Evolutionary conservation across 495 filamentous ascomycete genomes (phyloP).

Genomic region (Daldinia decipiens): DNA sequence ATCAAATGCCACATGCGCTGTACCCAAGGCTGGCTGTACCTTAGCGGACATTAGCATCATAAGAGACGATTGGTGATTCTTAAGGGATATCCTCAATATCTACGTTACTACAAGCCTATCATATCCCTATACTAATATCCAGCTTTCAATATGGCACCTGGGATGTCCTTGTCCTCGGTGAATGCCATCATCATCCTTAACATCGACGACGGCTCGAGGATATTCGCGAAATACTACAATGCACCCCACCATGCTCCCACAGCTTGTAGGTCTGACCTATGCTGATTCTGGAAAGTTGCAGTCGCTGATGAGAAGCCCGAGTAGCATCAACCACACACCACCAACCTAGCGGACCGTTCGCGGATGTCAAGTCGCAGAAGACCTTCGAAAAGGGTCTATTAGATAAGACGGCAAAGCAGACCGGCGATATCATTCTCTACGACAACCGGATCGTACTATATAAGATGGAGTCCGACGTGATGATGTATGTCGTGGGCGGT

Average conservation of each 20-base stretch:
- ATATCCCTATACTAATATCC: slow-evolving; percentile 10
- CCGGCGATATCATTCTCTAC: slow-evolving; percentile 94
- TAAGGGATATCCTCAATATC: slow-evolving; percentile 17
- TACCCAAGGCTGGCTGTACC: slow-evolving; percentile 20
- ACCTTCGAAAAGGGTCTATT: slow-evolving; percentile 95
- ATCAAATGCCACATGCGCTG: slow-evolving; percentile 41
- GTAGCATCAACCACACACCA: slow-evolving; percentile 40
- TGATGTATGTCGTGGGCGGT: slow-evolving; percentile 93
- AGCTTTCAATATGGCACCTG: slow-evolving; percentile 55
- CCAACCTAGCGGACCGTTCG: slow-evolving; percentile 74
- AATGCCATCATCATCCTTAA: slow-evolving; percentile 93
- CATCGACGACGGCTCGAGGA: slow-evolving; percentile 85
- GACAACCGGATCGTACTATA: slow-evolving; percentile 95
- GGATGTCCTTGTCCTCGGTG: slow-evolving; percentile 88
- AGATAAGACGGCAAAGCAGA: slow-evolving; percentile 96
- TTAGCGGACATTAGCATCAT: slow-evolving; percentile 24
- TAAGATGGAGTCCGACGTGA: slow-evolving; percentile 97
- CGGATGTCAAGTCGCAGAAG: slow-evolving; percentile 90
- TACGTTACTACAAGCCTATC: slow-evolving; percentile 3
- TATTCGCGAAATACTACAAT: slow-evolving; percentile 96
- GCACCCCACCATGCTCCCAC: slow-evolving; percentile 79
- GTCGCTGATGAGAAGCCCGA: slow-evolving; percentile 12
- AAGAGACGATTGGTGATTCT: slow-evolving; percentile 21
- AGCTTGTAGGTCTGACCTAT: slow-evolving; percentile 49
- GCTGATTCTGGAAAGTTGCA: background rate